Base-by-base conservation (phyloP, 306 rosid genomes). In the Myrica gale region DNA sequence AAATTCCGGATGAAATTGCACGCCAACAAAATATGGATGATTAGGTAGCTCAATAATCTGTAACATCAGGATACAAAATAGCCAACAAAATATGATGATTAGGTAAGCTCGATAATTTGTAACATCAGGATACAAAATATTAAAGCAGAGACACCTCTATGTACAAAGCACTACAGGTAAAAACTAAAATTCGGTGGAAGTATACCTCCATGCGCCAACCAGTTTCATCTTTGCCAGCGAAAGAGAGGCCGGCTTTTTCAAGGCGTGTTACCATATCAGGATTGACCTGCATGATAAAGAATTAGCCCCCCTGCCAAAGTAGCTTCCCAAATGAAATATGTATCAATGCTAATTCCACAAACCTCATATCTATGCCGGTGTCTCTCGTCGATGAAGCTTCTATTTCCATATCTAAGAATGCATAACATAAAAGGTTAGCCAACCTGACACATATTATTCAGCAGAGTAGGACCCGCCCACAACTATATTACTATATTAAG, bases 351-450 rank as follows among this genome's bases (percentile, higher is more conserved):
- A 5, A 65, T 42, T 48, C 21, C 15, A 65, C 70, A 41, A 17
- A 92, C 97, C 96, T 92, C 97, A 3, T 88, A 92, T 90, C 97
- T 88, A 71, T 92, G 97, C 26, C 97, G 90, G 73, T 92, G 97
- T 5, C 97, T 91, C 82, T 92, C 97, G 84, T 90, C 93, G 79
- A 88, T 44, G 74, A 53, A 87, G 21, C 42, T 76, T 71, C 57
- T 90, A 83, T 57, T 82, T 23, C 92, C 97, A 58, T 92, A 92
- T 82, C 97, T 92, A 81, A 13, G 73, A 79, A 71, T 68, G 66
- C 78, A 76, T 48, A 76, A 12, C 61, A 72, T 54, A n/a, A 37
- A 8, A 71, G 16, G 44, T 71, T 53, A 71, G 5, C 4, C 77
- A 43, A 76, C 39, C 58, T 10, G 42, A 72, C 20, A n/a, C 60